These are phyloP conservation scores for Hylodesmum podocarpum DNA, from an alignment of 306 rosid genomes.

Conservation along the genomic window DNA sequence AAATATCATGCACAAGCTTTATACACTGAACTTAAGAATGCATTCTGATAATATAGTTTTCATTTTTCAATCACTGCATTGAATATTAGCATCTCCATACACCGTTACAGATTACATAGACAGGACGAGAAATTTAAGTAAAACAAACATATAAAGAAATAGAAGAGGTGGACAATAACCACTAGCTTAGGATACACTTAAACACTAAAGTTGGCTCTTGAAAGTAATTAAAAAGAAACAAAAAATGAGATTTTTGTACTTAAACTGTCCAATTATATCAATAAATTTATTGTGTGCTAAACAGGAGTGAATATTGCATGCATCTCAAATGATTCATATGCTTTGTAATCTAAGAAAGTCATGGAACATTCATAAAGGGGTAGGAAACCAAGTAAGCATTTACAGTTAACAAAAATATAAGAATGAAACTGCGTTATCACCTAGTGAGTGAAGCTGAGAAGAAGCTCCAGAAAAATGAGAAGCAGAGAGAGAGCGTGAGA, in stretches of 20 bases:
- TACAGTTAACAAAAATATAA: background rate
- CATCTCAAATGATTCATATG: background rate
- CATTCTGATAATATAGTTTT: background rate
- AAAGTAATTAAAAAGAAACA: background rate
- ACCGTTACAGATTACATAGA: background rate
- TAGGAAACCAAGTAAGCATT: background rate
- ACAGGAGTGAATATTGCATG: background rate
- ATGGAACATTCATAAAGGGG: background rate
- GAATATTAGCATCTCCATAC: background rate
- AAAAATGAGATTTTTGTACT: background rate
- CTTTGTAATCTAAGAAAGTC: background rate
- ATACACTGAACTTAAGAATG: background rate
- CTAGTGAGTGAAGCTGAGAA: constrained; percentile 61
- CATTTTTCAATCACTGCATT: background rate
- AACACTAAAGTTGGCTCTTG: background rate
- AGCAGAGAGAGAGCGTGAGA: constrained; percentile 56
- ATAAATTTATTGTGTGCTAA: background rate
- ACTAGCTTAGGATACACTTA: background rate
- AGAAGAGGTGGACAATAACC: background rate
- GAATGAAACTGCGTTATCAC: background rate
- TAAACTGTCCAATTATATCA: background rate
- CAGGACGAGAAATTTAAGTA: no score
- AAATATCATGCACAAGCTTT: background rate
- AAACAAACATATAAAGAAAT: background rate
- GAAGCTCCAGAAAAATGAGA: constrained; percentile 40